These are phyloP conservation scores for Citrus unshiu DNA, from an alignment of 345 rosid genomes.

Conservation along the genomic window DNA sequence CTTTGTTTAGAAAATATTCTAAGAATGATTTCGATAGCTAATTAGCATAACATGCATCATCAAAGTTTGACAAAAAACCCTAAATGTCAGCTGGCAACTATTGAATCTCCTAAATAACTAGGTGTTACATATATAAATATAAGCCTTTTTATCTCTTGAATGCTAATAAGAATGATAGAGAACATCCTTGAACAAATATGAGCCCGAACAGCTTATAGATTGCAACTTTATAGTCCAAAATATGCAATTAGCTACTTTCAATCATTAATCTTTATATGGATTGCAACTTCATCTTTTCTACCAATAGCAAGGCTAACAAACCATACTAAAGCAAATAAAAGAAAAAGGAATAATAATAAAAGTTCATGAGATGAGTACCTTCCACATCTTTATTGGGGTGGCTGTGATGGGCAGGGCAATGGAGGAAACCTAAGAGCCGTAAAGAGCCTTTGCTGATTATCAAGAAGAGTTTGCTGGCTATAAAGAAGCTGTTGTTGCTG, in stretches of 20 bases:
- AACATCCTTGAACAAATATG: not conserved
- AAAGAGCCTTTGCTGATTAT: too few relatives aligned
- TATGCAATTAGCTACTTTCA: not conserved
- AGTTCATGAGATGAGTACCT: too few relatives aligned
- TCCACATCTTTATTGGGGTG: too few relatives aligned
- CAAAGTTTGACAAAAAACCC: not conserved
- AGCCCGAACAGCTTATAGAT: not conserved
- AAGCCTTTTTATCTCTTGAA: not conserved
- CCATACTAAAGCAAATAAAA: too few relatives aligned
- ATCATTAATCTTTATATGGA: not conserved
- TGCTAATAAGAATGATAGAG: not conserved
- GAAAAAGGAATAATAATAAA: too few relatives aligned
- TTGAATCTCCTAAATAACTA: not conserved
- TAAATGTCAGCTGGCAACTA: not conserved
- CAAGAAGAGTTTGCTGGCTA: too few relatives aligned
- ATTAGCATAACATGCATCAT: not conserved
- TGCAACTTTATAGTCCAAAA: not conserved
- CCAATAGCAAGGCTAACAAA: too few relatives aligned
- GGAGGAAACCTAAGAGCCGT: too few relatives aligned
- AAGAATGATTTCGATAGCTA: not conserved
- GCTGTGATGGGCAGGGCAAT: too few relatives aligned
- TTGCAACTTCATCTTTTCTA: too few relatives aligned
- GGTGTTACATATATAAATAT: not conserved
- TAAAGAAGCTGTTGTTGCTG: accelerated
- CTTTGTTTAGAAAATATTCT: not conserved